Conservation (phyloP, 2,329 filamentous ascomycete species). For the Aspergillus sp. region DNA sequence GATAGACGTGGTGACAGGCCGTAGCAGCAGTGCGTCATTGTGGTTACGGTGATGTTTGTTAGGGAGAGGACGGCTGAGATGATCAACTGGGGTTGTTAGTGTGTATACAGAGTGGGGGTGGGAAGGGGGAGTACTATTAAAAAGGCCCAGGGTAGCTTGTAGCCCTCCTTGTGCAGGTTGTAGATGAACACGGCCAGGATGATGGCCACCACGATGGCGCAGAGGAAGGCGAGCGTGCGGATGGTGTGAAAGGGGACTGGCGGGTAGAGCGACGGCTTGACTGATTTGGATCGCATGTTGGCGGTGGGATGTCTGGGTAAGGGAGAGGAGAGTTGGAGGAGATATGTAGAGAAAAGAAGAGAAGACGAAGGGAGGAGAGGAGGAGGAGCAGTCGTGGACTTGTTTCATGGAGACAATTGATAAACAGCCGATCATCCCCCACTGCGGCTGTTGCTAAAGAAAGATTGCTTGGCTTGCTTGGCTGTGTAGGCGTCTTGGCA, state of each 20-base stretch:
- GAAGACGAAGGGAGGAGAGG: not conserved
- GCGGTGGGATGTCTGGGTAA: slow-evolving; percentile 2
- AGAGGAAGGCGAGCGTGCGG: slow-evolving; percentile 36
- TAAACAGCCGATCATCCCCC: not conserved
- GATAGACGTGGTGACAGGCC: slow-evolving; percentile 46
- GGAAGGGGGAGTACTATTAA: slow-evolving; percentile 37
- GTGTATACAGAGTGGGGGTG: not conserved
- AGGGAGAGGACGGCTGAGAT: slow-evolving; percentile 24
- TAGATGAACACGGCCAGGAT: slow-evolving; percentile 50
- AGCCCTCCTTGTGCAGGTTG: slow-evolving; percentile 43
- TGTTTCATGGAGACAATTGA: too few relatives aligned
- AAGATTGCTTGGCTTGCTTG: too few relatives aligned
- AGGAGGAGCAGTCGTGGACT: not conserved
- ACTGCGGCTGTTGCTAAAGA: slow-evolving; percentile 15
- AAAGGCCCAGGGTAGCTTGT: slow-evolving; percentile 51
- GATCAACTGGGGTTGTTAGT: not conserved
- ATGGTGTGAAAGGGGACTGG: slow-evolving; percentile 31
- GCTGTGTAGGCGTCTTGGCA: too few relatives aligned
- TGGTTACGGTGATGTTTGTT: slow-evolving; percentile 39
- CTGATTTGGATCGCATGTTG: slow-evolving; percentile 23
- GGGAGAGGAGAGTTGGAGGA: slow-evolving; percentile 3
- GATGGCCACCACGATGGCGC: slow-evolving; percentile 44
- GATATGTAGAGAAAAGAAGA: slow-evolving; percentile 1
- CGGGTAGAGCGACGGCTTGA: slow-evolving; percentile 33
- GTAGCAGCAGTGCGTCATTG: slow-evolving; percentile 42